Evolutionary conservation across 2,329 filamentous ascomycete genomes (phyloP).

Genomic region (Proliferodiscus dingleyae): DNA sequence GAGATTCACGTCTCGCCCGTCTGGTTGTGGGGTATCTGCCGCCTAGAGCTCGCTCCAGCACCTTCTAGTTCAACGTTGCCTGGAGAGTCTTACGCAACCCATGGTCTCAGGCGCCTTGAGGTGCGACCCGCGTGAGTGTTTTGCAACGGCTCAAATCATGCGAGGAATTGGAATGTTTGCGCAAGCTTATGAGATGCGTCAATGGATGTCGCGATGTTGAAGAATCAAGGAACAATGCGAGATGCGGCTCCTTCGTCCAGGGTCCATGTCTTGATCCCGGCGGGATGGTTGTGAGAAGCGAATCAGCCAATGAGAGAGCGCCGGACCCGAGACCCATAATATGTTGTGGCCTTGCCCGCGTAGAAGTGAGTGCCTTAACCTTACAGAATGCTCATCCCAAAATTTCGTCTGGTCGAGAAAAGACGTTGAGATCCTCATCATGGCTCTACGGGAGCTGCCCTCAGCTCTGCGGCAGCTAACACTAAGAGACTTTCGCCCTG

Average conservation of each 20-base stretch:
- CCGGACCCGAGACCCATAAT: too few relatives aligned
- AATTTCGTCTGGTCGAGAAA: conserved; percentile 7
- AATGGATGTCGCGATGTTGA: too few relatives aligned
- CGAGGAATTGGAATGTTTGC: too few relatives aligned
- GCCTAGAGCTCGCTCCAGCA: conserved; percentile 1
- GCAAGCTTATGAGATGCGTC: too few relatives aligned
- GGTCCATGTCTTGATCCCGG: too few relatives aligned
- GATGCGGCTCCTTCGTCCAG: too few relatives aligned
- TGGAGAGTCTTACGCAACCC: conserved; percentile 12
- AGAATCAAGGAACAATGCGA: too few relatives aligned
- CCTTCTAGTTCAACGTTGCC: conserved; percentile 11
- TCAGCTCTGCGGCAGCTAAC: conserved; percentile 26
- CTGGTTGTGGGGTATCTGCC: neutral
- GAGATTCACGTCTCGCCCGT: neutral
- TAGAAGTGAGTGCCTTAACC: too few relatives aligned
- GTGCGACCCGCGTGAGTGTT: neutral
- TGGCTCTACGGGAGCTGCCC: conserved; percentile 31
- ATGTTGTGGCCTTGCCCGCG: too few relatives aligned
- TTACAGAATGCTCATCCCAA: conserved; percentile 12
- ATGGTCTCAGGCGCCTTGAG: conserved; percentile 6
- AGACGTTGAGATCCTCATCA: conserved; percentile 14
- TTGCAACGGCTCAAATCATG: neutral
- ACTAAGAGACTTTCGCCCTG: conserved; percentile 20
- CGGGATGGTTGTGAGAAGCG: neutral
- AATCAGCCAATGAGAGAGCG: too few relatives aligned